A percentile compares a stretch with the other conserved stretches of the same genome.
Conservation (phyloP, 2,329 filamentous ascomycete genomes). For the Cercospora sojina region DNA sequence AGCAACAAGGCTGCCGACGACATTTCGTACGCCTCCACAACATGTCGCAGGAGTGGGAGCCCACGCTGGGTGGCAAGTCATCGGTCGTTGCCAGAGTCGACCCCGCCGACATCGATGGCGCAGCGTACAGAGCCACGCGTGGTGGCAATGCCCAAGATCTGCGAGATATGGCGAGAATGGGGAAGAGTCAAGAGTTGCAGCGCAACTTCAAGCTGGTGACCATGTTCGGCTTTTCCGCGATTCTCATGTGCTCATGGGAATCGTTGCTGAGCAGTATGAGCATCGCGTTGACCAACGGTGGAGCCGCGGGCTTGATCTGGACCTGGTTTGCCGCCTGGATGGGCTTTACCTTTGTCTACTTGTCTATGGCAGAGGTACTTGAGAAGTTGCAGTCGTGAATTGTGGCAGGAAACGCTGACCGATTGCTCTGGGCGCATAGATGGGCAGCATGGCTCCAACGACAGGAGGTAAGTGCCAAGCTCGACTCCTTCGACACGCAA, state of each 20-base stretch:
- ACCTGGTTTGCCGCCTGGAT: slow-evolving; percentile 18
- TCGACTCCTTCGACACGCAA: neutral
- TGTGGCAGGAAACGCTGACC: neutral
- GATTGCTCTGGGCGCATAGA: neutral
- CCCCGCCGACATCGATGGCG: neutral
- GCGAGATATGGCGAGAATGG: slow-evolving; percentile 20
- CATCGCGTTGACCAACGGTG: slow-evolving; percentile 27
- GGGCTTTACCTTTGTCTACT: slow-evolving; percentile 20
- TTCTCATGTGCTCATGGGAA: slow-evolving; percentile 33
- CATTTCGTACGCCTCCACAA: neutral
- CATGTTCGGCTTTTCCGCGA: slow-evolving; percentile 31
- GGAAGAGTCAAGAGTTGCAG: slow-evolving; percentile 18
- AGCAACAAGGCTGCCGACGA: neutral
- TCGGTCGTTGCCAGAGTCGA: neutral
- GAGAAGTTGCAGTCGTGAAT: neutral
- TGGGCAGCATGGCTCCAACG: slow-evolving; percentile 34
- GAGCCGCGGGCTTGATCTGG: slow-evolving; percentile 28
- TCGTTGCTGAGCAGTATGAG: slow-evolving; percentile 17
- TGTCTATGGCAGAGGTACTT: slow-evolving; percentile 22
- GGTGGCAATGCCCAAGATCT: slow-evolving; percentile 11
- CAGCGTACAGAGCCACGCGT: slow-evolving; percentile 1
- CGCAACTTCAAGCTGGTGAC: slow-evolving; percentile 26
- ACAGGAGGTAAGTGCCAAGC: slow-evolving; percentile 34
- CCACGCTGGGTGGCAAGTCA: neutral
- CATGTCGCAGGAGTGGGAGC: neutral